Evolutionary conservation across 257 asterid genomes (phyloP).

Genomic region (Solanum medicagineum): DNA sequence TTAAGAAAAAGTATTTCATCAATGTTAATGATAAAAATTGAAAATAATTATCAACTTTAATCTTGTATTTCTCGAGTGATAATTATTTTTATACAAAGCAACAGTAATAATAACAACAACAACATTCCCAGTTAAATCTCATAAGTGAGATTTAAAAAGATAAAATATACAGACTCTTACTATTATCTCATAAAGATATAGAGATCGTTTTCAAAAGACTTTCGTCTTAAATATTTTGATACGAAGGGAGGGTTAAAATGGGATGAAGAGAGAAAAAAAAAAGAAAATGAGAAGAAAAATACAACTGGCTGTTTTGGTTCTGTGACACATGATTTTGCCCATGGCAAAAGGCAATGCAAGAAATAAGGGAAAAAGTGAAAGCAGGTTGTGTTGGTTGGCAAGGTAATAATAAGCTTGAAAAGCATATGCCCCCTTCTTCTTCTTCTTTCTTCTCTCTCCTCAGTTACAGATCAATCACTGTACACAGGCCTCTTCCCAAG

Average conservation of each 20-base stretch:
- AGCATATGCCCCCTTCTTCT: constrained; percentile 20
- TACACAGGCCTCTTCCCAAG: not conserved
- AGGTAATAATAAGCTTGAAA: constrained; percentile 44
- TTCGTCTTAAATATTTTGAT: not conserved
- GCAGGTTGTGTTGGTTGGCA: constrained; percentile 21
- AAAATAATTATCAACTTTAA: not conserved
- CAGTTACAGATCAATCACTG: constrained; percentile 12
- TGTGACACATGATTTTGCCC: constrained; percentile 22
- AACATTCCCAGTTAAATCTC: too few species aligned
- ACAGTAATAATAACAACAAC: too few species aligned
- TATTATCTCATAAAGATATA: too few species aligned
- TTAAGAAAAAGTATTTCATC: not conserved
- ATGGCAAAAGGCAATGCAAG: constrained; percentile 34
- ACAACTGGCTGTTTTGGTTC: constrained; percentile 22
- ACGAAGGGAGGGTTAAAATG: not conserved
- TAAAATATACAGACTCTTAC: too few species aligned
- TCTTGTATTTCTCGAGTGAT: rapidly evolving
- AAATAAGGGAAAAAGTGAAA: constrained; percentile 39
- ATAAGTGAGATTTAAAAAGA: too few species aligned
- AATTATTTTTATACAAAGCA: too few species aligned
- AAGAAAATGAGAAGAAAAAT: not conserved
- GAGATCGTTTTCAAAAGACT: too few species aligned
- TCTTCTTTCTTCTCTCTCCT: constrained; percentile 13
- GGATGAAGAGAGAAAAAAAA: not conserved
- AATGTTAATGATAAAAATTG: not conserved